These are phyloP conservation scores for Tulasnella sp. DNA, from an alignment of 768 basidiomycete species.

Conservation along the genomic window DNA sequence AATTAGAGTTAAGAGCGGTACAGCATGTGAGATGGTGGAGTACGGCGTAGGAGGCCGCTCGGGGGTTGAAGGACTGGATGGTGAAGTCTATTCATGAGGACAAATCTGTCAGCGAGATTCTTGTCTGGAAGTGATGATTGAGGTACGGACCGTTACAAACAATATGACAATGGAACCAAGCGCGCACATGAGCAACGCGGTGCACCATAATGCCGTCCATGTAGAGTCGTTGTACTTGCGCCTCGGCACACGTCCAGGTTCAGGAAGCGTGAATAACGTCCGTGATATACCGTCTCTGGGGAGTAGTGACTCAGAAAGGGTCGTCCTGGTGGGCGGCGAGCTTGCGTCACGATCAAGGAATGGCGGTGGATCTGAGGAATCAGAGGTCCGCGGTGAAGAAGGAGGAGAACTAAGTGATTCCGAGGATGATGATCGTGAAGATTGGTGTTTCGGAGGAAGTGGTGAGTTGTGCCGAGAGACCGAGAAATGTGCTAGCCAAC, in stretches of 20 bases:
- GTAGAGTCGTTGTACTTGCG: constrained; percentile 61
- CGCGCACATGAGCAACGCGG: constrained; percentile 46
- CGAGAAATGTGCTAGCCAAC: constrained; percentile 14
- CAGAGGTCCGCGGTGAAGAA: constrained; percentile 33
- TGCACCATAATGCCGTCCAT: constrained; percentile 60
- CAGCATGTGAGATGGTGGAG: constrained; percentile 60
- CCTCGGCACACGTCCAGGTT: constrained; percentile 54
- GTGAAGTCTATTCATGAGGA: constrained; percentile 23
- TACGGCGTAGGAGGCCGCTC: constrained; percentile 37
- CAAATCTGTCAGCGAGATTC: constrained; percentile 23
- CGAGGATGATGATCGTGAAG: constrained; percentile 25
- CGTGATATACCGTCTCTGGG: constrained; percentile 58
- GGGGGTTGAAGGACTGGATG: constrained; percentile 22
- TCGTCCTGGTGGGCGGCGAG: constrained; percentile 27
- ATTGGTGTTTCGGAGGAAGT: constrained; percentile 28
- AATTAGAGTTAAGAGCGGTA: constrained; percentile 63
- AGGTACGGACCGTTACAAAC: constrained; percentile 37
- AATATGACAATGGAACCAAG: constrained; percentile 55
- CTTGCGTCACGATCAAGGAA: constrained; percentile 24
- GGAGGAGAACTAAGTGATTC: constrained; percentile 31
- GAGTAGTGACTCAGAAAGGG: constrained; percentile 64
- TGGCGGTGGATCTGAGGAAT: constrained; percentile 14
- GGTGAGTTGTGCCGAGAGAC: constrained; percentile 1
- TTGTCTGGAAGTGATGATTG: neutral
- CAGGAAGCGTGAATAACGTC: constrained; percentile 63